These are phyloP conservation scores for Fragaria iinumae DNA, from an alignment of 306 rosid species.

Conservation along the genomic window DNA sequence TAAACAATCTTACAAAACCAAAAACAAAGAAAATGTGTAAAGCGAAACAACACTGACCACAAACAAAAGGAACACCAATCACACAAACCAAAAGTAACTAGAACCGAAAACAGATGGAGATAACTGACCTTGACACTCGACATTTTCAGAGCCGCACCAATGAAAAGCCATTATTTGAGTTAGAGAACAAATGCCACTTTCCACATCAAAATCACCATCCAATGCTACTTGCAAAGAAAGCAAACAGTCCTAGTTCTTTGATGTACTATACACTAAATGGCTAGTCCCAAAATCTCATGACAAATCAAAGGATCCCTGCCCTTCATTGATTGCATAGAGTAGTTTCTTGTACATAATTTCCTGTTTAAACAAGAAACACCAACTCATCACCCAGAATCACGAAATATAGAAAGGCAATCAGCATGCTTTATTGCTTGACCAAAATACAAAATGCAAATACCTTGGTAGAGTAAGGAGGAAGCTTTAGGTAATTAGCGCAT, in stretches of 20 bases:
- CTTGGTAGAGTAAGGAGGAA: slow-evolving; percentile 99
- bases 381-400: background rate
- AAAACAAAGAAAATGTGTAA: background rate
- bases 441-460: slow-evolving; percentile 29
- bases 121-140: slow-evolving; percentile 52
- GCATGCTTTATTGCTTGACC: background rate
- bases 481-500: slow-evolving; percentile 97
- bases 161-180: slow-evolving; percentile 49
- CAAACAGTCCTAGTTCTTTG: slow-evolving; percentile 39
- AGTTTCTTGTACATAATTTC: slow-evolving; percentile 95
- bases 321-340: slow-evolving; percentile 93
- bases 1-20: background rate
- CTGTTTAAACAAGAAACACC: slow-evolving; percentile 39
- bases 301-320: slow-evolving; percentile 98
- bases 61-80: background rate
- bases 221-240: slow-evolving; percentile 29
- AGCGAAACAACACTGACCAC: too few species aligned
- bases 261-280: slow-evolving; percentile 52
- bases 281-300: slow-evolving; percentile 73
- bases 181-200: slow-evolving; percentile 37
- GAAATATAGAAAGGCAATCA: background rate
- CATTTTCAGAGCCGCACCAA: slow-evolving; percentile 34
- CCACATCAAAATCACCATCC: slow-evolving; percentile 49
- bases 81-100: background rate
- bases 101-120: background rate